phyloP scores from a whole-genome alignment of 345 rosid species.

The Excoecaria agallocha region DNA sequence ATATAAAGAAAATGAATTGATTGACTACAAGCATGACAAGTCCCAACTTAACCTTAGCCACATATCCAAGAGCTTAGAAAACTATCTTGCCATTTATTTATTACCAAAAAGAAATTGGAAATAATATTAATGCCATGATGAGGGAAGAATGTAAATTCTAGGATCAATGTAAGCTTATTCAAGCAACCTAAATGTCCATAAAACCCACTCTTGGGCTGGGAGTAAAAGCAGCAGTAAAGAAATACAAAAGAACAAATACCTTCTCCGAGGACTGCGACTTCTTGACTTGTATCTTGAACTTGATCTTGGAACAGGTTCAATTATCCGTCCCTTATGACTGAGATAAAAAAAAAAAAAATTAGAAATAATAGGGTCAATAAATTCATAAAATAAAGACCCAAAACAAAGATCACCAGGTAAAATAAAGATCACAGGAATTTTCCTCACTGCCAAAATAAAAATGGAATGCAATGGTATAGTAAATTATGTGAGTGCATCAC shows the following conservation, averaged over 20 bases:
- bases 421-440: background rate
- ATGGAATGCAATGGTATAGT: background rate
- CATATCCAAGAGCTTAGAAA: background rate
- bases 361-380: background rate
- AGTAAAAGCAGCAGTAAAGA: background rate
- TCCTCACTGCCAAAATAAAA: background rate
- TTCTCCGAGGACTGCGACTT: constrained; percentile 56
- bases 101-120: background rate
- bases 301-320: constrained; percentile 44
- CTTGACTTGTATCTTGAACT: constrained; percentile 37
- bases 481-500: background rate
- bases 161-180: background rate
- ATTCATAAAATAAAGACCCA: background rate
- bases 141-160: background rate
- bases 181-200: background rate
- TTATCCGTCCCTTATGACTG: constrained; percentile 53
- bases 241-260: constrained; percentile 12
- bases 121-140: background rate
- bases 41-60: too few relatives aligned
- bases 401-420: background rate
- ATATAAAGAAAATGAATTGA: background rate
- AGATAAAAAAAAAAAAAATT: too few relatives aligned
- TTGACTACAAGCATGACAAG: background rate
- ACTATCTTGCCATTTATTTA: background rate
- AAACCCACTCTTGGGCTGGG: background rate